Evolutionary conservation across 1,284 basidiomycete species (phyloP), one percentile per base, ranked within the genome.

Genomic region (Limonomyces culmigenus): DNA sequence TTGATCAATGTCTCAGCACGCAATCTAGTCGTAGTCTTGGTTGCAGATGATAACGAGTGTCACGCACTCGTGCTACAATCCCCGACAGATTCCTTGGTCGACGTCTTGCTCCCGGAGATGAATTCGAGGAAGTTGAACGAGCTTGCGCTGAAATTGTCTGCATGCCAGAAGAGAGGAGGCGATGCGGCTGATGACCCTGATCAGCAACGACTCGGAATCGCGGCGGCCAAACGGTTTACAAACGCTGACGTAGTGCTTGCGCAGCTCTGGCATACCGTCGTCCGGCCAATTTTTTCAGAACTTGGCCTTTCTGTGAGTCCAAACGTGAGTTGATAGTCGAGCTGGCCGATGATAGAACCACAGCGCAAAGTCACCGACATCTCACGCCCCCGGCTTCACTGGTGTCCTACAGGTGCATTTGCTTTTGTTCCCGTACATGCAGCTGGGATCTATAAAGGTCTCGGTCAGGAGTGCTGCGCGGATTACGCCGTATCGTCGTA

Each of bases 401-500:
- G 33, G 33, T 16, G 11, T 34, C 33, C 33, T 5, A 34, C 33
- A 11, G 33, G 33, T 8, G 10, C 11, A 5, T 23, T 34, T 18
- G 12, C 33, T 8, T 10, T 13, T n/a, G 6, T 34, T 6, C 33
- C 33, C 10, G 6, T 34, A 8, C 33, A 34, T 20, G 33, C 33
- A 13, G 33, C 33, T 8, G 33, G 33, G 15, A 8, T 34, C 18
- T 34, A 34, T 15, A 18, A 16, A n/a, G 18, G 18, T 11, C 5
- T 8, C 20, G 33, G 16, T 10, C 16, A 20, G 5, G 15, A 19
- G 5, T 34, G 8, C 33, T 6, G 6, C 10, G 8, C 15, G 11
- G 33, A 34, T 15, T 34, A 34, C 20, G 12, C 16, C 13, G 18
- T 34, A 16, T 34, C 33, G 15, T 34, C 33, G 13, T 34, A 34